Conservation (phyloP, 257 asterid genomes). For the Fraxinus americana region DNA sequence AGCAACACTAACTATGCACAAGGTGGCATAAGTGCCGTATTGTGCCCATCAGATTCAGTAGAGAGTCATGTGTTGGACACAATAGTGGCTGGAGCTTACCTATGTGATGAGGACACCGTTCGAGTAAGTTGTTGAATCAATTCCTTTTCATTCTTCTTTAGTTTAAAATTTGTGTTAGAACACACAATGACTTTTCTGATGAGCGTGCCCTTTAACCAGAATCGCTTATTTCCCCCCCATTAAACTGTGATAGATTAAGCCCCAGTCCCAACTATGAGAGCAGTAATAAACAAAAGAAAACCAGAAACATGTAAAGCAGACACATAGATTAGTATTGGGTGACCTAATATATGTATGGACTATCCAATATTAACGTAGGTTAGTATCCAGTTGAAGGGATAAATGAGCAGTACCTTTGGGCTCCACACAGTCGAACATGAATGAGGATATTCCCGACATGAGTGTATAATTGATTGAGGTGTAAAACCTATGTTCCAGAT, state of each 20-base stretch:
- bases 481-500: not conserved
- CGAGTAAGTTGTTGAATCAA: constrained; percentile 54
- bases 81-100: constrained; percentile 96
- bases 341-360: not conserved
- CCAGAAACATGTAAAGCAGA: not conserved
- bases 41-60: constrained; percentile 93
- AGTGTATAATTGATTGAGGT: not conserved
- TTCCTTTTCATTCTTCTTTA: not conserved
- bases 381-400: not conserved
- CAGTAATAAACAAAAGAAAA: no score
- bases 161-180: constrained; percentile 7
- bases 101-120: constrained; percentile 98
- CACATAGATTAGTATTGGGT: not conserved
- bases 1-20: constrained; percentile 99
- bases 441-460: not conserved
- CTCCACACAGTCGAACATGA: not conserved
- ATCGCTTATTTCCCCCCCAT: not conserved
- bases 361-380: not conserved
- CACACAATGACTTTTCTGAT: not conserved
- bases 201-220: not conserved
- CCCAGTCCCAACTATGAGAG: no score
- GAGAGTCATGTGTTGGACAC: constrained; percentile 96
- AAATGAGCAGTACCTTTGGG: not conserved
- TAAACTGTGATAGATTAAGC: no score
- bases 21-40: constrained; percentile 97